These are phyloP conservation scores for Citrus glauca DNA, from an alignment of 345 rosid species.

Conservation along the genomic window DNA sequence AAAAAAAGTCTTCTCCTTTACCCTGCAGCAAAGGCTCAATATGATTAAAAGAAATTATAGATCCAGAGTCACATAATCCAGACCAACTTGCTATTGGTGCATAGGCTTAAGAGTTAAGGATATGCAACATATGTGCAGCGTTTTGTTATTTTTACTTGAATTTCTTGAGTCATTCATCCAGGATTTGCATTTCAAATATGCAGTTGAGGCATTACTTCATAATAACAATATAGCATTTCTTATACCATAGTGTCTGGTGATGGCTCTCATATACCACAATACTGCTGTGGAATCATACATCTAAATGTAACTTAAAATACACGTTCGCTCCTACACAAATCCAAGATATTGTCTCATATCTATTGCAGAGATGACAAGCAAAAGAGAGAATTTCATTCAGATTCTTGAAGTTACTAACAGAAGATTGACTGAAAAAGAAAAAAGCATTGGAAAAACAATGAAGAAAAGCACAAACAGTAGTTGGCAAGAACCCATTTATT, in stretches of 20 bases:
- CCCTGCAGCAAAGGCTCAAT: neutral
- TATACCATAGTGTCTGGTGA: neutral
- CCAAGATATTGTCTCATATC: neutral
- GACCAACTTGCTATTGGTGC: neutral
- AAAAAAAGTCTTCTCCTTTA: neutral
- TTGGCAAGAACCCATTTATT: neutral
- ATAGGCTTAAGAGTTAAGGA: neutral
- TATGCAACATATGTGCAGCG: neutral
- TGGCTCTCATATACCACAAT: neutral
- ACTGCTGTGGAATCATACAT: neutral
- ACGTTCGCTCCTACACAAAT: neutral
- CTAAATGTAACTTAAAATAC: neutral
- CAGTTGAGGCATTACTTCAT: neutral
- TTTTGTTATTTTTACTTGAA: neutral
- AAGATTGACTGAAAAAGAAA: neutral
- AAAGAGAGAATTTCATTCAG: neutral
- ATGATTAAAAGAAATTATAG: conserved; percentile 4
- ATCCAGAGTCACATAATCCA: neutral
- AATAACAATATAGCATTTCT: neutral
- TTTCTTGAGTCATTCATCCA: neutral
- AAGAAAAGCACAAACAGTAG: neutral
- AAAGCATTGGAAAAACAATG: neutral
- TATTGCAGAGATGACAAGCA: neutral
- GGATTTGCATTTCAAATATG: neutral
- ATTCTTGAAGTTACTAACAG: neutral